phyloP scores from a whole-genome alignment of 495 filamentous ascomycete genomes.

The Aeminium ludgeri region DNA sequence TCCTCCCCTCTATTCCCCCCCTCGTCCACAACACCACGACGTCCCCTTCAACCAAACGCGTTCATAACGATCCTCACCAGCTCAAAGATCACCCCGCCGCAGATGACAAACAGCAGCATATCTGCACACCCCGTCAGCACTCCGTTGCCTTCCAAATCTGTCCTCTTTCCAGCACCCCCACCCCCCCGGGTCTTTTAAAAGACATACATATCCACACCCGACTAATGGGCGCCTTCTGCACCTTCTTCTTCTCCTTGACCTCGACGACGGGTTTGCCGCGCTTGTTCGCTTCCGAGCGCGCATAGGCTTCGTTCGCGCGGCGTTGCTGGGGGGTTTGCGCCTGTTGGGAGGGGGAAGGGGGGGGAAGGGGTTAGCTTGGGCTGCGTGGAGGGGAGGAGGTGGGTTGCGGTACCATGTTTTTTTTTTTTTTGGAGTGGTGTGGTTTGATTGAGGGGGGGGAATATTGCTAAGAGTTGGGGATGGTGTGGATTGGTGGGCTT shows the following conservation, averaged over 20 bases:
- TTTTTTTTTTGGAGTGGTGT: too few relatives aligned
- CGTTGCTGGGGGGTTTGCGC: conserved; percentile 92
- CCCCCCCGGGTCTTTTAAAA: too few relatives aligned
- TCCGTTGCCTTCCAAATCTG: too few relatives aligned
- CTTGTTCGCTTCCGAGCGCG: conserved; percentile 58
- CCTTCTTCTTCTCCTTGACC: conserved; percentile 48
- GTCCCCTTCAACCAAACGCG: background rate
- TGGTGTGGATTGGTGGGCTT: too few relatives aligned
- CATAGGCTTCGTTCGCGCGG: conserved; percentile 70
- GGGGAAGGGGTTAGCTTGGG: background rate
- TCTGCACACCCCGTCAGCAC: conserved; percentile 28
- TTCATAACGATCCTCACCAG: conserved; percentile 58
- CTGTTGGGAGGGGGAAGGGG: conserved; percentile 31
- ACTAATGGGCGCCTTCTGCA: conserved; percentile 61
- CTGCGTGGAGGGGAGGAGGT: background rate
- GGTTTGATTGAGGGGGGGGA: too few relatives aligned
- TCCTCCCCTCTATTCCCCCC: too few relatives aligned
- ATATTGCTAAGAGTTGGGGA: too few relatives aligned
- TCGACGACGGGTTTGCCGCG: conserved; percentile 62
- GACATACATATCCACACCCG: conserved; percentile 69
- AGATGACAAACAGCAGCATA: conserved; percentile 64
- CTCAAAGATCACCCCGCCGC: conserved; percentile 73
- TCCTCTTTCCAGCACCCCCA: too few relatives aligned
- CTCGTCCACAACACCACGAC: too few relatives aligned
- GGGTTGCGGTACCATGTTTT: too few relatives aligned